Evolutionary conservation across 2,329 filamentous ascomycete genomes (phyloP).

Genomic region (Penicillium sp.): DNA sequence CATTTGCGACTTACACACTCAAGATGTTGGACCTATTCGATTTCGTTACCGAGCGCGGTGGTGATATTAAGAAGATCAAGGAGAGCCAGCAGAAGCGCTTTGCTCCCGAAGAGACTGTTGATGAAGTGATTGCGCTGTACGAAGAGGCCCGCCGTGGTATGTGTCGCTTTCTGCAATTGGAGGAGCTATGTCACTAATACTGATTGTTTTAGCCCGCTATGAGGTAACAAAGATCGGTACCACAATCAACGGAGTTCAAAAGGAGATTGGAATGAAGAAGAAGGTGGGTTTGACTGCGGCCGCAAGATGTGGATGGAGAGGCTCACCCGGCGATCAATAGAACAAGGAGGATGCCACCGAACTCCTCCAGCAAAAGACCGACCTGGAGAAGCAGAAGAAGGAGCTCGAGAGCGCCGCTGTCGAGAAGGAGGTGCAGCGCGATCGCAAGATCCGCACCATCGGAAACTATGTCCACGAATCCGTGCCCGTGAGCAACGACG

Average conservation of each 20-base stretch:
- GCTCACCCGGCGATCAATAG: conserved; percentile 39
- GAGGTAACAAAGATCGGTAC: conserved; percentile 76
- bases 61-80: conserved; percentile 86
- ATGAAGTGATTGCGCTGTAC: conserved; percentile 85
- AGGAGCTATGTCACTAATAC: neutral
- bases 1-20: conserved; percentile 11
- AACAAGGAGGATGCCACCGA: conserved; percentile 85
- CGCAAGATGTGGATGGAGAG: neutral
- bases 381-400: conserved; percentile 81
- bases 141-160: conserved; percentile 79
- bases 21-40: conserved; percentile 75
- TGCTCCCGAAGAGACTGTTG: conserved; percentile 79
- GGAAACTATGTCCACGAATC: conserved; percentile 91
- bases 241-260: conserved; percentile 85
- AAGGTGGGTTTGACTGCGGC: conserved; percentile 57
- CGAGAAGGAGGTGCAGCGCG: conserved; percentile 73
- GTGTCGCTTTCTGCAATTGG: conserved; percentile 17
- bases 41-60: conserved; percentile 83
- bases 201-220: conserved; percentile 61
- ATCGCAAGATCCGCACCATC: conserved; percentile 78
- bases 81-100: conserved; percentile 84
- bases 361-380: conserved; percentile 74
- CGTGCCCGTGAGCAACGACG: conserved; percentile 79
- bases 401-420: conserved; percentile 70
- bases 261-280: conserved; percentile 88